Conservation (phyloP, 2,329 filamentous ascomycete species). For the Trichoderma cornu-damae region DNA sequence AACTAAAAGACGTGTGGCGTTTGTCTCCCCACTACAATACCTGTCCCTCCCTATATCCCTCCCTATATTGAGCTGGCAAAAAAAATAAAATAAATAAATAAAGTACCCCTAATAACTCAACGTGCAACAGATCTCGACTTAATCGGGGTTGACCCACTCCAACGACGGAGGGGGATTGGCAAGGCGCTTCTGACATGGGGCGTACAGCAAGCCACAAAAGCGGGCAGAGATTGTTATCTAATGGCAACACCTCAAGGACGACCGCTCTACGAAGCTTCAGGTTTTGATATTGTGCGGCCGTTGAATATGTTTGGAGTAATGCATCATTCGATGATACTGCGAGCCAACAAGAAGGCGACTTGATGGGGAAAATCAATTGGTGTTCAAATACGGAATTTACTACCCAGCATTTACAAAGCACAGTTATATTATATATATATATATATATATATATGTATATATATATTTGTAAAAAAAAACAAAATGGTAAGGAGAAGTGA, state of each 20-base stretch:
- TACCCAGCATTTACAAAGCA: neutral
- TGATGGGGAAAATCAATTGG: neutral
- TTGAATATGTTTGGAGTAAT: conserved; percentile 17
- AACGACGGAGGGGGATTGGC: conserved; percentile 21
- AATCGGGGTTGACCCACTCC: conserved; percentile 20
- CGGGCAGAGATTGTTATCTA: conserved; percentile 18
- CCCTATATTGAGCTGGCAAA: neutral
- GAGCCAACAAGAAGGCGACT: neutral
- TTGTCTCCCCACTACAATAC: conserved; percentile 4
- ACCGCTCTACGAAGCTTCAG: conserved; percentile 15
- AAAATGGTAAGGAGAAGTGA: no score
- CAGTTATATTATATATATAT: no score
- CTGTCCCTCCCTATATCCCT: neutral
- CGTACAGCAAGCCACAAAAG: conserved; percentile 15
- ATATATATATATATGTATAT: no score
- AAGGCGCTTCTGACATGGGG: conserved; percentile 22
- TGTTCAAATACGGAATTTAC: neutral
- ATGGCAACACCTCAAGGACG: conserved; percentile 18
- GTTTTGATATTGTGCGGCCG: conserved; percentile 11
- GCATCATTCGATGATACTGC: conserved; percentile 18
- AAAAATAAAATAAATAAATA: no score
- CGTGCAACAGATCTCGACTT: conserved; percentile 19
- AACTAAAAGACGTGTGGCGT: conserved; percentile 21
- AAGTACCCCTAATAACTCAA: neutral
- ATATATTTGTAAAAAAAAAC: no score